Base-by-base conservation (phyloP, 176 grass and related monocot species). In the Lolium perenne region DNA sequence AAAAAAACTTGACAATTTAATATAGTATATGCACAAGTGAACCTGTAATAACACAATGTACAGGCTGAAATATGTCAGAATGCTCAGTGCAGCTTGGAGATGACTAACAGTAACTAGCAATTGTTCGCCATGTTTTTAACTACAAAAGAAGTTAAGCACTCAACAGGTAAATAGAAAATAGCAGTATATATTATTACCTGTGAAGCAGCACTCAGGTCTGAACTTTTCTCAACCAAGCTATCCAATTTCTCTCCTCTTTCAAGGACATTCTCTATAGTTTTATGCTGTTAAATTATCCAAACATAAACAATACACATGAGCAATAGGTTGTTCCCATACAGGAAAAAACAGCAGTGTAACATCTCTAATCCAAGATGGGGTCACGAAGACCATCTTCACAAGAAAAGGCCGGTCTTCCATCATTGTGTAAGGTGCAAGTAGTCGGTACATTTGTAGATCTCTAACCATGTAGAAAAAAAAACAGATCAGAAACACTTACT, bases 151-250 rank as follows among this genome's bases (percentile, higher is more conserved):
- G n/a, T 26, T 9, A 73, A 58, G 55, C 9, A 82, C 26, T 26
- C 13, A 55, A 17, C 20, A 22, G 6, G n/a, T 15, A 88, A 79
- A 45, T 41, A 53, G 8, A 1, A 81, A 83, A 86, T 2, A 91
- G 20, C 26, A 10, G 23, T 2, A 81, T 74, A 50, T 82, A 79
- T 48, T 38, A 78, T 87, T 95, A 99, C 97, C 92, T 99, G 97
- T 38, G 97, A 99, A 80, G 97, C 94, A 62, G 94, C 90, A 88
- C 97, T 99, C 26, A 99, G 84, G 74, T 99, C 97, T 71, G 97
- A 99, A 56, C 97, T 99, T 87, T 99, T 99, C 87, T 99, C 94
- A 50, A 99, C 97, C 82, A 99, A 91, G 89, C 97, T 99, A 86
- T 99, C 97, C 86, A 99, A 86, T 68, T 78, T 93, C 89, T 99